Conservation (phyloP, 192 early-diverging fungal species). For the Diversispora epigaea region DNA sequence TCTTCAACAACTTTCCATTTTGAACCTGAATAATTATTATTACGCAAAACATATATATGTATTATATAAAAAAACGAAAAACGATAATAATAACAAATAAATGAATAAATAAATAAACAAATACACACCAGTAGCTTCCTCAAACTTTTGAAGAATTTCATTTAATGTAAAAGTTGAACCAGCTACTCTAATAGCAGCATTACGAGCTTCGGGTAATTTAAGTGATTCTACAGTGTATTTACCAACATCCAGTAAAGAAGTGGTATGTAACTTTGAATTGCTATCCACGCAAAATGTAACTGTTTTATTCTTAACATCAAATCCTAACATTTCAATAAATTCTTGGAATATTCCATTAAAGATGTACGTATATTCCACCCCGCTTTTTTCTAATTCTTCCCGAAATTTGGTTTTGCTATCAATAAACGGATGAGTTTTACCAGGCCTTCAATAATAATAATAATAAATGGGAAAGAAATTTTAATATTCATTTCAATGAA, state of each 20-base stretch:
- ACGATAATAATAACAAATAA: too few relatives aligned
- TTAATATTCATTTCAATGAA: too few relatives aligned
- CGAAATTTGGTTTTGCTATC: background rate
- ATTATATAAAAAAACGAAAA: too few relatives aligned
- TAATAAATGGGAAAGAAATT: too few relatives aligned
- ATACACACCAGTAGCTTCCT: background rate
- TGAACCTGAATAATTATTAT: background rate
- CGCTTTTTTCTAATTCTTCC: constrained; percentile 12
- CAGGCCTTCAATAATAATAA: background rate
- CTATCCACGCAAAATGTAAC: background rate
- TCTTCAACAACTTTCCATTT: constrained; percentile 12
- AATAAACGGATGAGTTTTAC: background rate
- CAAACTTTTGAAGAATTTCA: constrained; percentile 4
- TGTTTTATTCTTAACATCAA: constrained; percentile 15
- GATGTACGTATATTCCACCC: constrained; percentile 14
- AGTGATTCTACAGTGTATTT: background rate
- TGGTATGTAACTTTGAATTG: background rate
- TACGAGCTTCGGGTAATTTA: constrained; percentile 4
- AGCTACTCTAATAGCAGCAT: background rate
- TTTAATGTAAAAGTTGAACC: background rate
- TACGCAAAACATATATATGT: too few relatives aligned
- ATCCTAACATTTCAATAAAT: constrained; percentile 1
- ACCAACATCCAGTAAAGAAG: constrained; percentile 2
- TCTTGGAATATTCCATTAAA: background rate
- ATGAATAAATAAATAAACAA: too few relatives aligned